Conservation (phyloP, 345 rosid species). For the Rubroshorea leprosula region DNA sequence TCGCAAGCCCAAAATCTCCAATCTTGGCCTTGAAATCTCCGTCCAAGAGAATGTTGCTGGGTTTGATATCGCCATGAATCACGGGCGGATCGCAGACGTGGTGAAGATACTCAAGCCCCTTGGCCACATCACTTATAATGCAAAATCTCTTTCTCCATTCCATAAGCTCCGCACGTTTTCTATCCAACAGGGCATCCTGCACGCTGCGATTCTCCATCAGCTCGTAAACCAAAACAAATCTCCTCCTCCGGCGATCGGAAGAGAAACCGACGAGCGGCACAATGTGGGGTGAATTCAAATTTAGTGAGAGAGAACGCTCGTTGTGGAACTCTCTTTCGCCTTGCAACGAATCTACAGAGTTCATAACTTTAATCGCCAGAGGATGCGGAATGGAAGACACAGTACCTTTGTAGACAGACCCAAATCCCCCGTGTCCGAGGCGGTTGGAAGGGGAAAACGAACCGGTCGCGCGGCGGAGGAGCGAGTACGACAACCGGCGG, state of each 20-base stretch:
- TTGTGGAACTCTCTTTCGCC: constrained; percentile 80
- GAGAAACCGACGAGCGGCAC: constrained; percentile 66
- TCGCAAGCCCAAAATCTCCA: constrained; percentile 74
- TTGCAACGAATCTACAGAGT: constrained; percentile 49
- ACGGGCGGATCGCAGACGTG: constrained; percentile 45
- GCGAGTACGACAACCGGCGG: constrained; percentile 70
- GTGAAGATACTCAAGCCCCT: constrained; percentile 78
- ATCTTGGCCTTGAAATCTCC: constrained; percentile 56
- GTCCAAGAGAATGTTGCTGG: constrained; percentile 57
- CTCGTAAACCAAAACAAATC: constrained; percentile 56
- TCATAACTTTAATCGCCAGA: constrained; percentile 72
- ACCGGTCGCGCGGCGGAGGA: constrained; percentile 72
- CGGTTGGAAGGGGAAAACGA: constrained; percentile 68
- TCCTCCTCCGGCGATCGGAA: constrained; percentile 45
- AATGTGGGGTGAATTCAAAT: constrained; percentile 52
- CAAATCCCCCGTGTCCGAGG: constrained; percentile 94
- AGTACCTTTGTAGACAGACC: constrained; percentile 61
- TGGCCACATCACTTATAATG: constrained; percentile 56
- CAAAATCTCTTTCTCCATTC: constrained; percentile 45
- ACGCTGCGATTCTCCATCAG: constrained; percentile 72
- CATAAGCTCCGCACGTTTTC: constrained; percentile 71
- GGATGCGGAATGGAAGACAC: constrained; percentile 29
- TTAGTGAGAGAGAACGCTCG: constrained; percentile 68
- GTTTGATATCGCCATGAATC: constrained; percentile 69
- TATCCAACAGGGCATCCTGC: constrained; percentile 58